phyloP scores from a whole-genome alignment of 805 yeast genomes.

The Ascoidea tarda region DNA sequence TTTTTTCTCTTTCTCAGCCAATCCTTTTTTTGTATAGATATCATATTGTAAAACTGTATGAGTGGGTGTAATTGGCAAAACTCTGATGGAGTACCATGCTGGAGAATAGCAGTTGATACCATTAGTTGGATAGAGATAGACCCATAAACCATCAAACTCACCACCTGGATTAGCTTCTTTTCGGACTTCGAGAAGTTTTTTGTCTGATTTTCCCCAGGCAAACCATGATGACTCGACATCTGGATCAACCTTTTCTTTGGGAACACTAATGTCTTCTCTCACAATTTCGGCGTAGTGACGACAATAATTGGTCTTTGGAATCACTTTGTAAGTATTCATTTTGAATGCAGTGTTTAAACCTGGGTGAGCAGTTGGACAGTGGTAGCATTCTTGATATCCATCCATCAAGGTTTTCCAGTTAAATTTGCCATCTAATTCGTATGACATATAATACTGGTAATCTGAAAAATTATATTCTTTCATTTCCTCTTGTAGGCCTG shows the following conservation, averaged over 20 bases:
- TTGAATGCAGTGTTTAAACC: slow-evolving; percentile 41
- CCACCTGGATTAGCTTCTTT: slow-evolving; percentile 41
- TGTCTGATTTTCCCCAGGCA: slow-evolving; percentile 27
- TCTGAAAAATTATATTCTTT: slow-evolving; percentile 44
- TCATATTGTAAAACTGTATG: slow-evolving; percentile 47
- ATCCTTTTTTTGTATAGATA: slow-evolving; percentile 45
- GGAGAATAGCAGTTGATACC: slow-evolving; percentile 55
- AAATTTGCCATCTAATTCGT: slow-evolving; percentile 47
- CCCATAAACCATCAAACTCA: slow-evolving; percentile 47
- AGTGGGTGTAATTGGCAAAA: slow-evolving; percentile 36
- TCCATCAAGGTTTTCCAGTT: slow-evolving; percentile 59
- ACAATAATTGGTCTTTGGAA: slow-evolving; percentile 42
- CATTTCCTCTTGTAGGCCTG: slow-evolving; percentile 36
- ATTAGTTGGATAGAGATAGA: slow-evolving; percentile 43
- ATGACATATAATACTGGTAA: slow-evolving; percentile 51
- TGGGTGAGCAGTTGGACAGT: slow-evolving; percentile 57
- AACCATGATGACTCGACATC: slow-evolving; percentile 34
- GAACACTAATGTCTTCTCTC: slow-evolving; percentile 19
- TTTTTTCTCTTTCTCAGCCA: slow-evolving; percentile 34
- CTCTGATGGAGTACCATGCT: slow-evolving; percentile 52
- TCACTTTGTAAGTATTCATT: slow-evolving; percentile 54
- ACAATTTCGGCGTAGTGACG: slow-evolving; percentile 47
- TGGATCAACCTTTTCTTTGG: slow-evolving; percentile 18
- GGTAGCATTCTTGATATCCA: slow-evolving; percentile 56
- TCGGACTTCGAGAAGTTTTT: slow-evolving; percentile 14